Evolutionary conservation across 352 stramenopile genomes (phyloP), one percentile per base, ranked within the genome.

Genomic region (Phytophthora niederhauseri): DNA sequence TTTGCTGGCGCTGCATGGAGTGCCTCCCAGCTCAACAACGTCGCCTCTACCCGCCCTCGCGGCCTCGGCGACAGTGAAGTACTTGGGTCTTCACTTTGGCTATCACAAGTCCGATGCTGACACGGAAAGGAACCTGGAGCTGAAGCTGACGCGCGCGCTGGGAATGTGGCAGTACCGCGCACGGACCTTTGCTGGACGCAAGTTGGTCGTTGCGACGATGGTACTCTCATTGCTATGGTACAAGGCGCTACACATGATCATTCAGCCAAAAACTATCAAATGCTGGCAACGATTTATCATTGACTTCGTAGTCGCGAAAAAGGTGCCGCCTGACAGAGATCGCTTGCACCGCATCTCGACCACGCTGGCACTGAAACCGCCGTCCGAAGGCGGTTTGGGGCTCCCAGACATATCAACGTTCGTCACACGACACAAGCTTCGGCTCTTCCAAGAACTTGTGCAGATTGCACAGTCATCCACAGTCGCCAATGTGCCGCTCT

Each of bases 221-320:
- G 20, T 59, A 17, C 30, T 59, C 26, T 48, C 52, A 5, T 6
- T 59, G 7, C 19, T 59, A 2, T 59, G 52, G 31, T 59, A 59
- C 30, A 31, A 46, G 19, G 28, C 30, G 5, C 22, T 31, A 6
- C 20, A 30, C 12, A 30, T 11, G 15, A 48, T 59, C n/a, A 48
- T 59, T 26, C 52, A 17, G 6, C 19, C 17, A 17, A 30, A n/a
- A 17, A 46, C 22, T 59, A 31, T 54, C 19, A 54, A 31, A 8
- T 22, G 48, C 1, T 54, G 20, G 48, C 48, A 54, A 54, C 17
- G n/a, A 8, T 17, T 54, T 3, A 19, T 54, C 43, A 50, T 19
- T 7, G 17, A 50, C 7, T 50, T 50, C n/a, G 43, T 50, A 14
- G 36, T 43, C 11, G 36, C 36, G 36, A 43, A 43, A 43, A 43